Evolutionary conservation across 768 basidiomycete genomes (phyloP).

Genomic region (Lentinula aciculospora): DNA sequence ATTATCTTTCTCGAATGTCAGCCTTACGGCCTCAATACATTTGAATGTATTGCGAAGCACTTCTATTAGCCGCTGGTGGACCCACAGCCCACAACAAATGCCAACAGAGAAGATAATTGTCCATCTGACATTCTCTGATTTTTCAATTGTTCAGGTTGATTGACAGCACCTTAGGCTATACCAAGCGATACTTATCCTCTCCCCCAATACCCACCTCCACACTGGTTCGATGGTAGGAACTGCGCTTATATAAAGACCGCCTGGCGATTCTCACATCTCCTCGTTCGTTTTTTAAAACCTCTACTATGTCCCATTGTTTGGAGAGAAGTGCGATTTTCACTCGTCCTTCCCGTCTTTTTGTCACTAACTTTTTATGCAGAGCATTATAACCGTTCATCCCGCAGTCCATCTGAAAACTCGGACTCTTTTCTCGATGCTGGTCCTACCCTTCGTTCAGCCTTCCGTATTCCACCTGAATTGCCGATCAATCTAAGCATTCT

Average conservation of each 20-base stretch:
- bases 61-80: background rate
- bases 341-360: background rate
- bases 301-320: background rate
- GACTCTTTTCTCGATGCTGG: slow-evolving; percentile 29
- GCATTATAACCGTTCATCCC: background rate
- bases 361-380: background rate
- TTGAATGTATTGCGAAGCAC: background rate
- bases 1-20: background rate
- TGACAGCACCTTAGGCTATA: background rate
- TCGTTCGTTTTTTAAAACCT: background rate
- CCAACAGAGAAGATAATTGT: background rate
- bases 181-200: background rate
- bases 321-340: background rate
- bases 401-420: background rate
- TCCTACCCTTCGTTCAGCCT: slow-evolving; percentile 35
- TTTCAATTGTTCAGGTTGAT: background rate
- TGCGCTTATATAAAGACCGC: background rate
- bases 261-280: background rate
- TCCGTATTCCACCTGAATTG: slow-evolving; percentile 24
- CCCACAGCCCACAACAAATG: background rate
- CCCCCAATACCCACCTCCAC: background rate
- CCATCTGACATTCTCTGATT: slow-evolving; percentile 1
- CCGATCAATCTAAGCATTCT: slow-evolving; percentile 24
- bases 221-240: background rate
- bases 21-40: background rate